A percentile compares a stretch with the other conserved stretches of the same genome.
These are phyloP conservation scores for Brassica napus DNA, from an alignment of 345 rosid genomes.

Conservation along the genomic window Da-Ae NC_063444.1:14560001-14560500, in stretches of 20 bases:
- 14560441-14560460: conserved; percentile 45
- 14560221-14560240: conserved; percentile 47
- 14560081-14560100: conserved; percentile 41
- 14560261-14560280: conserved; percentile 39
- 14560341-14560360: conserved; percentile 51
- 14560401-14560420: conserved; percentile 56
- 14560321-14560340: conserved; percentile 56
- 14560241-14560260: conserved; percentile 50
- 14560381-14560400: conserved; percentile 48
- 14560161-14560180: conserved; percentile 30
- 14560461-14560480: conserved; percentile 45
- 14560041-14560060: conserved; percentile 56
- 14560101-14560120: not conserved
- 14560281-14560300: conserved; percentile 57
- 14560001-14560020: conserved; percentile 43
- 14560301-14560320: conserved; percentile 50
- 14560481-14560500: not conserved
- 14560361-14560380: conserved; percentile 54
- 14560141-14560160: not conserved
- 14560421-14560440: conserved; percentile 56
- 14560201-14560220: conserved; percentile 52
- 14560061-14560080: conserved; percentile 55
- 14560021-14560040: conserved; percentile 54
- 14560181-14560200: conserved; percentile 59
- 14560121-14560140: conserved; percentile 4